Evolutionary conservation across 345 rosid species (phyloP), one percentile per base, ranked within the genome.

Genomic region (Populus nigra): DNA sequence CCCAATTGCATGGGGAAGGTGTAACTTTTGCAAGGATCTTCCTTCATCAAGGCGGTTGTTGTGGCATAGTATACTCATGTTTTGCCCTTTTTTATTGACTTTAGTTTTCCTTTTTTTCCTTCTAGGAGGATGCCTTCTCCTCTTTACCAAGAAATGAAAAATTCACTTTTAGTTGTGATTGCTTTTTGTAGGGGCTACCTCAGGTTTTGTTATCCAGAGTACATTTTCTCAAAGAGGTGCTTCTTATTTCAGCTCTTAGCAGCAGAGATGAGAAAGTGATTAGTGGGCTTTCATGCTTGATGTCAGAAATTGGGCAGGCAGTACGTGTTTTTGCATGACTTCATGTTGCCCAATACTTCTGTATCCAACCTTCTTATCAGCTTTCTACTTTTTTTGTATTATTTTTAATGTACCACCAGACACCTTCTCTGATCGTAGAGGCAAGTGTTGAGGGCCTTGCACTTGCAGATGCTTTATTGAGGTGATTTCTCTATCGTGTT

Each of bases 221-320:
- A 74, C 96, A 85, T 72, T 88, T 89, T 71, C 95, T 94, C 82
- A 90, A 88, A 83, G 98, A 91, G 71, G 71, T 86, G 68, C 96
- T 93, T 75, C 94, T 94, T 79, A 80, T 88, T 55, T 93, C 95
- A 31, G 97, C 97, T 73, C 94, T 93, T 70, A 80, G 82, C 45
- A 90, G 86, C 79, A 88, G 90, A 79, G 94, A 93, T 84, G 92
- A 84, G 74, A 90, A 85, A 87, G 85, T 93, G 71, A 87, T 93
- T 78, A 88, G 88, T 83, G 99, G 99, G 78, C 90, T 95, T 65
- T 92, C 96, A 25, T 89, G 92, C 84, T 87, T 95, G 87, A 83
- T 95, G 91, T 90, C 98, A 47, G 97, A 95, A 84, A 93, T 95
- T 72, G 98, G 99, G 78, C 99, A 93, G 84, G 98, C 99, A 72